Percentiles rank a stretch among this genome's conserved stretches.
Evolutionary conservation across 1,139 yeast genomes (phyloP).

Genomic region (Candida tetrigidarum): DNA sequence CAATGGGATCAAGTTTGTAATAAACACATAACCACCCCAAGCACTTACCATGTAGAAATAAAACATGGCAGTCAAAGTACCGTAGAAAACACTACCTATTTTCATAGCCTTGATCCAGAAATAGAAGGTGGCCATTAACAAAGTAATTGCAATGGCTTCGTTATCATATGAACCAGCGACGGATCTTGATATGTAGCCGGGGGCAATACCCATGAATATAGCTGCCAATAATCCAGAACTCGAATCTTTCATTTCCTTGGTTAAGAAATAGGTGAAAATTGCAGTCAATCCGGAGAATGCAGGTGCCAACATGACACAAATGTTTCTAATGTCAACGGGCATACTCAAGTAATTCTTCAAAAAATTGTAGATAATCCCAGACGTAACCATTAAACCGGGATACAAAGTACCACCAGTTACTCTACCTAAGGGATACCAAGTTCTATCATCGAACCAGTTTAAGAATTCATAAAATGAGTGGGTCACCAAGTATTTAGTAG

Average conservation of each 20-base stretch:
- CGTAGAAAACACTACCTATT: conserved; percentile 86
- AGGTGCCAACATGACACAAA: conserved; percentile 96
- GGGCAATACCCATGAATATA: conserved; percentile 95
- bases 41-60: conserved; percentile 99
- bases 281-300: conserved; percentile 96
- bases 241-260: conserved; percentile 88
- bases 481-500: conserved; percentile 85
- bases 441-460: conserved; percentile 98
- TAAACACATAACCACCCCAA: conserved; percentile 99
- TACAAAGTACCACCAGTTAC: conserved; percentile 99
- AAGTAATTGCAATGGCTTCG: conserved; percentile 97
- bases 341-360: conserved; percentile 66
- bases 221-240: conserved; percentile 94
- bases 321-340: conserved; percentile 93
- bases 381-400: conserved; percentile 98
- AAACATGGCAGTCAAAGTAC: conserved; percentile 80
- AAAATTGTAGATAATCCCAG: conserved; percentile 84
- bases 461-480: conserved; percentile 88
- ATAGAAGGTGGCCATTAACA: conserved; percentile 93
- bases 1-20: conserved; percentile 95
- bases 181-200: conserved; percentile 97
- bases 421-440: conserved; percentile 99
- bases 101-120: conserved; percentile 95
- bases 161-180: conserved; percentile 99
- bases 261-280: conserved; percentile 85